Evolutionary conservation across 371 early-diverging fungal species (phyloP).

Genomic region (Lichtheimia ornata): DNA sequence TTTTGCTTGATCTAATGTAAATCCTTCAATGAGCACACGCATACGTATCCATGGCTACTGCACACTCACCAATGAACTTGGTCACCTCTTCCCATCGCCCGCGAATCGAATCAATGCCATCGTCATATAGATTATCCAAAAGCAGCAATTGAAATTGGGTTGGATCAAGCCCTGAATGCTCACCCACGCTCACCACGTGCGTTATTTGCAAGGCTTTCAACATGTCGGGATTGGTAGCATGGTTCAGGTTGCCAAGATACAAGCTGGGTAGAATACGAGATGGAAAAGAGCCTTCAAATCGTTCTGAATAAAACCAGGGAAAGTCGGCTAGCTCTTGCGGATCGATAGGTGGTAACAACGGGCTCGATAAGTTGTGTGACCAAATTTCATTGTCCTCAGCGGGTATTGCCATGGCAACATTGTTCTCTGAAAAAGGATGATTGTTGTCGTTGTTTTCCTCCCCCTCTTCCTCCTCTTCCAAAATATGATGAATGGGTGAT

Average conservation of each 20-base stretch:
- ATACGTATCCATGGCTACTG: not conserved
- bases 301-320: slow-evolving; percentile 63
- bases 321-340: slow-evolving; percentile 23
- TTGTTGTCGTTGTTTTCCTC: not conserved
- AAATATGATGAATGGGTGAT: not conserved
- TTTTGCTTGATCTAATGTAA: slow-evolving; percentile 27
- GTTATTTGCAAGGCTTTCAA: slow-evolving; percentile 57
- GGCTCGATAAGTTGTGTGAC: slow-evolving; percentile 8
- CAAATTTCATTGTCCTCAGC: slow-evolving; percentile 13
- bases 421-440: not conserved
- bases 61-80: slow-evolving; percentile 56
- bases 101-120: slow-evolving; percentile 65
- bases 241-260: slow-evolving; percentile 67
- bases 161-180: slow-evolving; percentile 48
- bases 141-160: slow-evolving; percentile 36
- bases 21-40: not conserved
- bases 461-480: not conserved
- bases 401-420: not conserved
- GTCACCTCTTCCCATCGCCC: slow-evolving; percentile 50
- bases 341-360: slow-evolving; percentile 9
- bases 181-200: slow-evolving; percentile 67
- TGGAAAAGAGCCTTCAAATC: slow-evolving; percentile 70
- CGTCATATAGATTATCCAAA: slow-evolving; percentile 65
- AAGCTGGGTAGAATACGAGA: slow-evolving; percentile 63
- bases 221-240: slow-evolving; percentile 66